Percentiles rank a stretch among this genome's conserved stretches.
Conservation (phyloP, 1,284 basidiomycete species). For the Rhodofomes roseus region DNA sequence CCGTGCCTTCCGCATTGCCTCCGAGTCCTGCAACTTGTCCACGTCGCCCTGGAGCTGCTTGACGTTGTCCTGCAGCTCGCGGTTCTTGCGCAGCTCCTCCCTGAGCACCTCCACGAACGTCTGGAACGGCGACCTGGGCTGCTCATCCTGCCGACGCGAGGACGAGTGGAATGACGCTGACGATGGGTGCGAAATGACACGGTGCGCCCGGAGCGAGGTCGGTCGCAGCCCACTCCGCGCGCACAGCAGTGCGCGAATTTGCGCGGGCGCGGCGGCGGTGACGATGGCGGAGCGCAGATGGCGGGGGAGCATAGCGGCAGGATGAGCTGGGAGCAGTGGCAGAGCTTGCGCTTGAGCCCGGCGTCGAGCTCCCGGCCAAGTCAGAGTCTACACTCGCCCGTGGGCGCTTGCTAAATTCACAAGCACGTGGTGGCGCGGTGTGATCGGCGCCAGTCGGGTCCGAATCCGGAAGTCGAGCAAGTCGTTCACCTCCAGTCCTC, state of each 20-base stretch:
- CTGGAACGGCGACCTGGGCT: slow-evolving; percentile 90
- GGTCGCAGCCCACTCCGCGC: slow-evolving; percentile 16
- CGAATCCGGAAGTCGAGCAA: not conserved
- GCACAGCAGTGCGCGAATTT: slow-evolving; percentile 22
- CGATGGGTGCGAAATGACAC: slow-evolving; percentile 14
- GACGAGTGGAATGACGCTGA: slow-evolving; percentile 64
- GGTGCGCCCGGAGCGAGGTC: slow-evolving; percentile 14
- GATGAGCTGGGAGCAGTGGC: not conserved
- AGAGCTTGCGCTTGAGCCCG: not conserved
- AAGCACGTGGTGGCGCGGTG: not conserved
- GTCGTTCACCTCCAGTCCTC: not conserved
- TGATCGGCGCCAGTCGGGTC: not conserved
- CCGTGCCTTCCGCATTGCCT: slow-evolving; percentile 90
- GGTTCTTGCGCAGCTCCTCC: slow-evolving; percentile 91
- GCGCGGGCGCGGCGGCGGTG: slow-evolving; percentile 22
- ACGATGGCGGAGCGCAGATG: slow-evolving; percentile 25
- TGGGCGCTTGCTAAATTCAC: not conserved
- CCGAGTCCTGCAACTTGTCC: slow-evolving; percentile 94
- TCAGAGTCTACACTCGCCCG: not conserved
- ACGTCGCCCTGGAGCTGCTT: slow-evolving; percentile 97
- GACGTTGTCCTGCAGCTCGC: slow-evolving; percentile 94
- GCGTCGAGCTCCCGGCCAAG: not conserved
- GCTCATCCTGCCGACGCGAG: slow-evolving; percentile 54
- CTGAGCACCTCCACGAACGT: slow-evolving; percentile 93
- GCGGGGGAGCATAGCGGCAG: slow-evolving; percentile 26